Conservation (phyloP, 2,329 filamentous ascomycete species). For the Venturia asperata region DNA sequence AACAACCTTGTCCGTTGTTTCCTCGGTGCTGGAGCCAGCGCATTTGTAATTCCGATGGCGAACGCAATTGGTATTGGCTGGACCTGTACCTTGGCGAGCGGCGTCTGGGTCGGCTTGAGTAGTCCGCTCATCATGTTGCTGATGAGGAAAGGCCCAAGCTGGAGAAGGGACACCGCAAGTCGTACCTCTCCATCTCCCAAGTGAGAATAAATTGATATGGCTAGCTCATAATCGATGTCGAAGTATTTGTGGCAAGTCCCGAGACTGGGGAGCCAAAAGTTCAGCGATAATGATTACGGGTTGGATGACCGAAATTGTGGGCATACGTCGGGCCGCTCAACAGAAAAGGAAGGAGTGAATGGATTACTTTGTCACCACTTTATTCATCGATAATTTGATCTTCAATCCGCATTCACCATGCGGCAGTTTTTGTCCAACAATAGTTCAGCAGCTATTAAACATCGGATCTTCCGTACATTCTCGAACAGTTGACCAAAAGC, state of each 20-base stretch:
- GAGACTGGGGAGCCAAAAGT: neutral
- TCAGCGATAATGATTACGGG: neutral
- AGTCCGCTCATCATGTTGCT: slow-evolving; percentile 9
- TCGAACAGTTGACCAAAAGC: neutral
- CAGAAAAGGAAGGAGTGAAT: neutral
- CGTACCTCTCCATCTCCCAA: neutral
- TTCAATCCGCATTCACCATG: neutral
- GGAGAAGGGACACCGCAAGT: neutral
- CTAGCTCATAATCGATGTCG: neutral
- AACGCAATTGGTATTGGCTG: slow-evolving; percentile 52
- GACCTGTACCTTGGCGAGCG: slow-evolving; percentile 26
- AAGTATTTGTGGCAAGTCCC: neutral
- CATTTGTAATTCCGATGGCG: slow-evolving; percentile 54
- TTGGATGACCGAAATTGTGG: neutral
- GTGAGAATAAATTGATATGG: neutral
- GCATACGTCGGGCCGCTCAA: neutral
- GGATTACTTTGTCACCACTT: neutral
- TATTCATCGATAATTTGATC: neutral
- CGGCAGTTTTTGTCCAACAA: too few species aligned
- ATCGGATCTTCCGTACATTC: neutral
- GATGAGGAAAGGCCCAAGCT: slow-evolving; percentile 7
- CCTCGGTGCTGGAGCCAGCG: slow-evolving; percentile 52
- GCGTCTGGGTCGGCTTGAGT: slow-evolving; percentile 1
- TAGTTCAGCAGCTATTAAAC: neutral
- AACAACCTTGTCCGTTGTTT: slow-evolving; percentile 59